These are phyloP conservation scores for Boletus rubropictus DNA, from an alignment of 768 basidiomycete species.

Conservation along the genomic window DNA sequence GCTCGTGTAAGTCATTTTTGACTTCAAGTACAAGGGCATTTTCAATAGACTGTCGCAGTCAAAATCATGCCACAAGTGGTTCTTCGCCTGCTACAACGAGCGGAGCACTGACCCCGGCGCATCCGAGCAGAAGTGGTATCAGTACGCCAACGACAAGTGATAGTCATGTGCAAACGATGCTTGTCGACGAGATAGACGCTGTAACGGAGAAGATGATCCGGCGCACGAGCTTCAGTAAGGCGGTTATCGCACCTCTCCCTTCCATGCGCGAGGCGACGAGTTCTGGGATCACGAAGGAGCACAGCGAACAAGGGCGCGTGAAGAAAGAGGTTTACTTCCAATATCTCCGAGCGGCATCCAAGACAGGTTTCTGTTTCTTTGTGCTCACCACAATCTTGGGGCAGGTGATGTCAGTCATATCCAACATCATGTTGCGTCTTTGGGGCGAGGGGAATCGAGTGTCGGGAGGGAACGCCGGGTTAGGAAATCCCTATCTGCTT, in stretches of 20 bases:
- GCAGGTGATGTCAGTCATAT: slow-evolving; percentile 56
- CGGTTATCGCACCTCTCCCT: slow-evolving; percentile 42
- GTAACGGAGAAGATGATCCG: slow-evolving; percentile 54
- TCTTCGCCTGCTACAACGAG: slow-evolving; percentile 40
- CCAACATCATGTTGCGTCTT: slow-evolving; percentile 62
- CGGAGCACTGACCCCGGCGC: slow-evolving; percentile 43
- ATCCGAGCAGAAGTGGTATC: slow-evolving; percentile 22
- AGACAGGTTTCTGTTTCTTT: slow-evolving; percentile 62
- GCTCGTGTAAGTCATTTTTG: slow-evolving; percentile 54
- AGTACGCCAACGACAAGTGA: slow-evolving; percentile 18
- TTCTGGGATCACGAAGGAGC: slow-evolving; percentile 57
- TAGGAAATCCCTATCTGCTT: slow-evolving; percentile 50
- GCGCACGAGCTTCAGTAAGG: slow-evolving; percentile 52
- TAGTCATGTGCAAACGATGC: slow-evolving; percentile 20
- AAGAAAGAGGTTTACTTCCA: slow-evolving; percentile 68
- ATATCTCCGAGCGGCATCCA: slow-evolving; percentile 79
- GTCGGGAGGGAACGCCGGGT: slow-evolving; percentile 50
- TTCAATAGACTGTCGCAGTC: slow-evolving; percentile 24
- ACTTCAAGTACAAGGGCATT: neutral
- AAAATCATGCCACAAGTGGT: slow-evolving; percentile 41
- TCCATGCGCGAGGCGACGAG: slow-evolving; percentile 36
- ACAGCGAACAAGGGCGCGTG: slow-evolving; percentile 76
- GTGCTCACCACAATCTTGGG: slow-evolving; percentile 46
- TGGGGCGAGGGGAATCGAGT: slow-evolving; percentile 80
- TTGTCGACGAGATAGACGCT: slow-evolving; percentile 24